Evolutionary conservation across 1,139 yeast genomes (phyloP).

Genomic region (Saccharomyces pastorianus): DNA sequence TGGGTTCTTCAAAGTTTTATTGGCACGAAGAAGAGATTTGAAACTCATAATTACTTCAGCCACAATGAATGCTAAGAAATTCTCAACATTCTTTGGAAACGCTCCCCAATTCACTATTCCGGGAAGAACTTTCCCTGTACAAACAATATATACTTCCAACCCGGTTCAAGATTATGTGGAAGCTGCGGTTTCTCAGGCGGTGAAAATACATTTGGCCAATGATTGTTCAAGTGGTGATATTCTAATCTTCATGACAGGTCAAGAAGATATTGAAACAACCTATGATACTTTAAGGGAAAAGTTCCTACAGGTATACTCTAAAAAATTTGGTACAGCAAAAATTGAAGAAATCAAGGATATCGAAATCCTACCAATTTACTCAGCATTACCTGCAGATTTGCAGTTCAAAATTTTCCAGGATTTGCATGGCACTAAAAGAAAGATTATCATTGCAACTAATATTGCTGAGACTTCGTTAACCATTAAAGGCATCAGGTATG

Average conservation of each 20-base stretch:
- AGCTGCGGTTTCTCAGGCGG: conserved; percentile 73
- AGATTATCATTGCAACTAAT: conserved; percentile 87
- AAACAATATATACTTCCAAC: conserved; percentile 53
- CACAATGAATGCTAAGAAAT: conserved; percentile 81
- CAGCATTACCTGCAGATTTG: conserved; percentile 78
- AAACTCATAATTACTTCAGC: conserved; percentile 88
- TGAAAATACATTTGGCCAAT: conserved; percentile 60
- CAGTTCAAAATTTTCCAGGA: conserved; percentile 71
- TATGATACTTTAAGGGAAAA: conserved; percentile 61
- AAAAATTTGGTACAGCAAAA: conserved; percentile 13
- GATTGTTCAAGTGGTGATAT: conserved; percentile 61
- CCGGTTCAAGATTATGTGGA: conserved; percentile 78
- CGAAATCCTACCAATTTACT: conserved; percentile 70
- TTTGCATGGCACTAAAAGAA: conserved; percentile 49
- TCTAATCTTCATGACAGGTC: conserved; percentile 92
- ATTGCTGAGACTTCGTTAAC: conserved; percentile 96
- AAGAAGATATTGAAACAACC: conserved; percentile 85
- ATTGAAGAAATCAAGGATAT: conserved; percentile 31
- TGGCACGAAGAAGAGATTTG: conserved; percentile 58
- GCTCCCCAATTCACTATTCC: conserved; percentile 88
- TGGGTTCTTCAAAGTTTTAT: conserved; percentile 63
- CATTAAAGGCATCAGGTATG: conserved; percentile 80
- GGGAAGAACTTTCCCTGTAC: conserved; percentile 89
- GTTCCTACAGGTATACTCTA: conserved; percentile 41
- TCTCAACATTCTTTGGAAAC: conserved; percentile 69